Conservation (phyloP, 768 basidiomycete species). For the Phylloporus sp. region DNA sequence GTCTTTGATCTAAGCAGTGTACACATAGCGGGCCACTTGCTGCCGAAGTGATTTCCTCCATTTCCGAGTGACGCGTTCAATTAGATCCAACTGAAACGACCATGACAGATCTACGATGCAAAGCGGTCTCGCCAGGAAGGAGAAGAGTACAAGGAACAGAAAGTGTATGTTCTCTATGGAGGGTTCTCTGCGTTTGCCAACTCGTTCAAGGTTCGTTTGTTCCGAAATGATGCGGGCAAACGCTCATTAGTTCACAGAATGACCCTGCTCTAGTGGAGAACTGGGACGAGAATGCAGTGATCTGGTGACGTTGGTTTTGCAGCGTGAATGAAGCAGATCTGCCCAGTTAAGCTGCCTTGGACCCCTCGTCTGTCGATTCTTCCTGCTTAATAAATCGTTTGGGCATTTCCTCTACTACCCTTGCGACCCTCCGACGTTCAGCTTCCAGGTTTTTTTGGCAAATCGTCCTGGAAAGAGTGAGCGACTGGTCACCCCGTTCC, state of each 20-base stretch:
- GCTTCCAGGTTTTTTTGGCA: conserved; percentile 54
- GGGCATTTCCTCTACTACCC: conserved; percentile 60
- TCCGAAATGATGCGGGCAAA: not conserved
- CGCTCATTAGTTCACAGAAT: conserved; percentile 36
- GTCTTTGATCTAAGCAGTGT: conserved; percentile 6
- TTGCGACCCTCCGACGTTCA: conserved; percentile 53
- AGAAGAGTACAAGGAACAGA: conserved; percentile 44
- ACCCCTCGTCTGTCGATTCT: conserved; percentile 29
- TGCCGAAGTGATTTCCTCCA: conserved; percentile 50
- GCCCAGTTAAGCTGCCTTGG: not conserved
- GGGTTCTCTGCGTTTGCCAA: conserved; percentile 73
- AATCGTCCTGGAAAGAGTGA: conserved; percentile 47
- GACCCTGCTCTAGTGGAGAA: conserved; percentile 73
- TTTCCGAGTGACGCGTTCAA: not conserved
- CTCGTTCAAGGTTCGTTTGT: conserved; percentile 54
- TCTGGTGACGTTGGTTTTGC: conserved; percentile 45
- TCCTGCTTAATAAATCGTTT: conserved; percentile 47
- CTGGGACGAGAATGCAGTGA: conserved; percentile 53
- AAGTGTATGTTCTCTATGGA: conserved; percentile 63
- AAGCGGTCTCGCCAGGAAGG: conserved; percentile 44
- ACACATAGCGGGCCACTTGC: conserved; percentile 67
- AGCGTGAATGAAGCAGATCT: not conserved
- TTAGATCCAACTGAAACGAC: conserved; percentile 6
- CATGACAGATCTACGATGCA: conserved; percentile 60
- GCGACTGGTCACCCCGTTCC: not conserved